phyloP scores from a whole-genome alignment of 2,329 filamentous ascomycete species.

The Coniosporium tulheliwenetii region DNA sequence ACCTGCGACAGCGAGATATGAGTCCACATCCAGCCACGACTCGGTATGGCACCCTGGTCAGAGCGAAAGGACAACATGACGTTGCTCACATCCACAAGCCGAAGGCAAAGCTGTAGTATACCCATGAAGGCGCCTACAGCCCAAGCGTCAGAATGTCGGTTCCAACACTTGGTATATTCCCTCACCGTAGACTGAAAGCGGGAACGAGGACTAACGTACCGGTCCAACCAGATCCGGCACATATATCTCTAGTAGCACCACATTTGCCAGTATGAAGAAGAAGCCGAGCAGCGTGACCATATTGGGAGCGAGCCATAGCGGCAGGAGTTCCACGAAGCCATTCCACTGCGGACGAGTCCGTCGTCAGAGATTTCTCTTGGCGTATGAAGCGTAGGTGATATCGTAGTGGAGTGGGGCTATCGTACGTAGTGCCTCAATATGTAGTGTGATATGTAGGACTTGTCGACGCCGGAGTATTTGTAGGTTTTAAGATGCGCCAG shows the following conservation, averaged over 20 bases:
- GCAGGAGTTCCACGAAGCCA: conserved; percentile 78
- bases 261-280: conserved; percentile 80
- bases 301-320: conserved; percentile 93
- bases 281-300: conserved; percentile 95
- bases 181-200: too few species aligned
- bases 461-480: conserved; percentile 95
- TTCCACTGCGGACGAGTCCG: conserved; percentile 58
- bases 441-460: conserved; percentile 84
- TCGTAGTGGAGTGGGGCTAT: conserved; percentile 5
- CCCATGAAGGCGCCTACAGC: conserved; percentile 63
- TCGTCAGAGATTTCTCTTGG: background rate
- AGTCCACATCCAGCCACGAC: background rate
- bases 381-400: background rate
- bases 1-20: conserved; percentile 22
- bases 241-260: conserved; percentile 57
- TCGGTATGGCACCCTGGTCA: background rate
- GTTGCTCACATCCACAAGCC: conserved; percentile 72
- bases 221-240: conserved; percentile 86
- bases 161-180: conserved; percentile 1
- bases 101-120: conserved; percentile 91
- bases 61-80: too few species aligned
- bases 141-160: conserved; percentile 1
- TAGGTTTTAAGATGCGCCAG: conserved; percentile 85
- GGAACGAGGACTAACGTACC: conserved; percentile 33
- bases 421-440: conserved; percentile 90